A percentile compares a stretch with the other conserved stretches of the same genome.
phyloP scores from a whole-genome alignment of 257 asterid genomes.

The Voacanga thouarsii region DNA sequence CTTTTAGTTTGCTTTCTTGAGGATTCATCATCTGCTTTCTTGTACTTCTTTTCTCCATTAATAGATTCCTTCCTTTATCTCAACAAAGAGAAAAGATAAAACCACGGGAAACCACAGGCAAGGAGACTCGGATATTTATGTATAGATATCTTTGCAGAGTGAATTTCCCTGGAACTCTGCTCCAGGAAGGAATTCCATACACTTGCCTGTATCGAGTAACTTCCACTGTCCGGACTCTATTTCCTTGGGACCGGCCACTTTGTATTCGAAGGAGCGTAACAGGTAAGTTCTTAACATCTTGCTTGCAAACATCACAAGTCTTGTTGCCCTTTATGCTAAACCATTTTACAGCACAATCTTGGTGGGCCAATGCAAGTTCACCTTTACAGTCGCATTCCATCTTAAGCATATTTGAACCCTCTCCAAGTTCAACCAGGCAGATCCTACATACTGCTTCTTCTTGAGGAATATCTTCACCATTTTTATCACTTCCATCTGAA shows the following conservation, averaged over 20 bases:
- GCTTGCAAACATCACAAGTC: constrained; percentile 85
- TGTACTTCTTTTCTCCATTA: background rate
- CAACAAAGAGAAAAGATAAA: background rate
- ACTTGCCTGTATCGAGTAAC: constrained; percentile 63
- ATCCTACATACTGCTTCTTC: constrained; percentile 95
- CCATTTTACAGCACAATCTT: constrained; percentile 92
- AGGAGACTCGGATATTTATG: background rate
- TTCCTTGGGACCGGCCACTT: constrained; percentile 39
- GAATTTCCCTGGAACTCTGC: constrained; percentile 1
- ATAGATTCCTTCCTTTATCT: background rate
- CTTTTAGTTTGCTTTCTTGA: background rate
- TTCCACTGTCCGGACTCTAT: constrained; percentile 41
- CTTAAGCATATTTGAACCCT: constrained; percentile 71
- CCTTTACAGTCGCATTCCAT: constrained; percentile 97
- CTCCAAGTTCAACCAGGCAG: constrained; percentile 81
- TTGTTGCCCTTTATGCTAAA: constrained; percentile 94
- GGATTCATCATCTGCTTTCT: background rate
- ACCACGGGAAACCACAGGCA: background rate
- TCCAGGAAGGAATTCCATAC: background rate
- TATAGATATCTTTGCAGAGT: background rate
- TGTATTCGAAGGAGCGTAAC: constrained; percentile 80
- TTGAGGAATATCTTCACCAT: constrained; percentile 69
- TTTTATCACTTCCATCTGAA: constrained; percentile 50
- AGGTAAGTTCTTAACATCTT: constrained; percentile 83
- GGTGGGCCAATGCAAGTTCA: constrained; percentile 93